phyloP scores from a whole-genome alignment of 2,329 filamentous ascomycete genomes.

The Pseudogymnoascus sp. region DNA sequence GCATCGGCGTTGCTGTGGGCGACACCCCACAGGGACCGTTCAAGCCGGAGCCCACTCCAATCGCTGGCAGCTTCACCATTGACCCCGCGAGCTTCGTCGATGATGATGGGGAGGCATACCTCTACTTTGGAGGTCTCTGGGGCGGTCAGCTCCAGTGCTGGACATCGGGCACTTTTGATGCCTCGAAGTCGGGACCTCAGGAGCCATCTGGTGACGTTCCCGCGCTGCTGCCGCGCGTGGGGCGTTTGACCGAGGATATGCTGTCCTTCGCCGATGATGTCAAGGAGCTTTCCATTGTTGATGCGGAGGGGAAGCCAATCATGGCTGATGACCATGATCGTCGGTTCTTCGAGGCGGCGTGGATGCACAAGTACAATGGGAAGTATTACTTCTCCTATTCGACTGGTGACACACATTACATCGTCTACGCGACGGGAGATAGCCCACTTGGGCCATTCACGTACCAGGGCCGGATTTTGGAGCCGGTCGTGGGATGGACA shows the following conservation, averaged over 20 bases:
- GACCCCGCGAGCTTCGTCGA: constrained; percentile 72
- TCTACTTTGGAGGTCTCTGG: constrained; percentile 76
- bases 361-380: constrained; percentile 65
- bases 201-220: constrained; percentile 51
- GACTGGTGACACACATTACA: constrained; percentile 68
- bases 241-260: constrained; percentile 58
- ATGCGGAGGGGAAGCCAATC: constrained; percentile 51
- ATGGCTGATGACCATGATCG: constrained; percentile 61
- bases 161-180: constrained; percentile 50
- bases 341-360: constrained; percentile 74
- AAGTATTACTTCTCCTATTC: constrained; percentile 72
- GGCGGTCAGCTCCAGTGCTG: constrained; percentile 76
- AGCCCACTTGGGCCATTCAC: constrained; percentile 65
- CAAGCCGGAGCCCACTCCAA: constrained; percentile 53
- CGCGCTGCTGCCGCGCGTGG: constrained; percentile 62
- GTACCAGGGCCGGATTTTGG: constrained; percentile 62
- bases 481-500: constrained; percentile 73
- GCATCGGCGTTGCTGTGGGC: constrained; percentile 63
- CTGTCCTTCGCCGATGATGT: constrained; percentile 48
- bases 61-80: constrained; percentile 65
- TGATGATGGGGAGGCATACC: constrained; percentile 56
- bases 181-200: constrained; percentile 44
- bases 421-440: constrained; percentile 60
- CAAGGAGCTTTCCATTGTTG: constrained; percentile 56
- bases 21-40: constrained; percentile 64